These are phyloP conservation scores for Epichloe hybrida DNA, from an alignment of 2,329 filamentous ascomycete species.

Conservation along the genomic window DNA sequence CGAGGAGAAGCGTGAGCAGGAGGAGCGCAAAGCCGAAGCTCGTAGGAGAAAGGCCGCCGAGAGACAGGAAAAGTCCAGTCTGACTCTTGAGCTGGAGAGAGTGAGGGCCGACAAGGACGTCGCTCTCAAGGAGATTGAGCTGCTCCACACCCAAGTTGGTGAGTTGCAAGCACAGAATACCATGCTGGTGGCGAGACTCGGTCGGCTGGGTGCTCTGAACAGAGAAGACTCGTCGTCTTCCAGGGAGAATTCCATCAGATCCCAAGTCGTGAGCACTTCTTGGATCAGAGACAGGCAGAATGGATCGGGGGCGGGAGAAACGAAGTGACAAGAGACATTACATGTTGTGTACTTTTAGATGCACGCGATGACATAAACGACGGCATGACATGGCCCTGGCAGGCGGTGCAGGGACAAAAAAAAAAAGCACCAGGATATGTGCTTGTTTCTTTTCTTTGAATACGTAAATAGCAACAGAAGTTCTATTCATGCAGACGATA, in stretches of 20 bases:
- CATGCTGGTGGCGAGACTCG: constrained; percentile 39
- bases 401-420: no score
- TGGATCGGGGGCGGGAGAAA: no score
- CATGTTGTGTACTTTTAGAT: not conserved
- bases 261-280: constrained; percentile 1
- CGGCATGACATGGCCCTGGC: not conserved
- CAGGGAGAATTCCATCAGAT: constrained; percentile 1
- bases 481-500: no score
- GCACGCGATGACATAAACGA: not conserved
- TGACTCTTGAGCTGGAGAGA: constrained; percentile 40
- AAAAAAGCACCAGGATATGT: no score
- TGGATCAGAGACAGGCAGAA: no score
- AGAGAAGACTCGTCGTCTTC: constrained; percentile 6
- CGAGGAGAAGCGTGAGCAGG: constrained; percentile 48
- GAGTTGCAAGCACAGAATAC: constrained; percentile 49
- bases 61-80: constrained; percentile 36
- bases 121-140: constrained; percentile 37
- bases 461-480: no score
- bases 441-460: no score
- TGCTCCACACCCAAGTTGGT: constrained; percentile 40
- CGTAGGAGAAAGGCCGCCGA: constrained; percentile 36
- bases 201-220: constrained; percentile 28
- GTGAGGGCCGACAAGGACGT: constrained; percentile 37
- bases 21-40: constrained; percentile 46
- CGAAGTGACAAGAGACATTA: no score